Evolutionary conservation across 768 basidiomycete genomes (phyloP).

Genomic region (Collybia mongolica): DNA sequence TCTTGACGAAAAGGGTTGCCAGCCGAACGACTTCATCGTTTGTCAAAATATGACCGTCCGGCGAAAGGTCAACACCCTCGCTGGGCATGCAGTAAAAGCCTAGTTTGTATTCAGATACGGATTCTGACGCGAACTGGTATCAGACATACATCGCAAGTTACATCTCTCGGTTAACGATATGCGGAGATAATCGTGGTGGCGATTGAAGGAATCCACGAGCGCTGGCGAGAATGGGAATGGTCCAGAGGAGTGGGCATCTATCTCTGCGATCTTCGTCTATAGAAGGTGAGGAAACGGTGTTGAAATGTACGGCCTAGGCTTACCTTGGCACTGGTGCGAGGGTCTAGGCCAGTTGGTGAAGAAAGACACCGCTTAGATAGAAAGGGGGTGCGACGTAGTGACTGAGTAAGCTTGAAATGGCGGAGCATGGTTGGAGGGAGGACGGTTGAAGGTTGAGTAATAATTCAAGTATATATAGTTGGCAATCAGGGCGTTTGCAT

Average conservation of each 20-base stretch:
- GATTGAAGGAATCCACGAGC: constrained; percentile 63
- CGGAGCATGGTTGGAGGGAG: not conserved
- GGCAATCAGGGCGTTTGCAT: not conserved
- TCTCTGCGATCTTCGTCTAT: constrained; percentile 55
- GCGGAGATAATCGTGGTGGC: constrained; percentile 83
- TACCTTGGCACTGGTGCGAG: constrained; percentile 19
- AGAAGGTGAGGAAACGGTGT: not conserved
- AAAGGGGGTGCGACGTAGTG: not conserved
- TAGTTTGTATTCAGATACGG: constrained; percentile 25
- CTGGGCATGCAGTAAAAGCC: constrained; percentile 93
- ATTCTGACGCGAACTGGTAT: not conserved
- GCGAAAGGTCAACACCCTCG: constrained; percentile 75
- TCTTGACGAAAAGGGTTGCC: constrained; percentile 72
- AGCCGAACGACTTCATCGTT: constrained; percentile 76
- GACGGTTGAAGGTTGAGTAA: too few species aligned
- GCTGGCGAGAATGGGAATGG: constrained; percentile 42
- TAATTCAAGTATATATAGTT: too few species aligned
- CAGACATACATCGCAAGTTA: constrained; percentile 72
- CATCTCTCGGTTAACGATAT: constrained; percentile 86
- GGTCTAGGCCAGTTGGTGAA: constrained; percentile 9
- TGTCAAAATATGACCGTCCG: constrained; percentile 64
- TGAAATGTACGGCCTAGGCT: not conserved
- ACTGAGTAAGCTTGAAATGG: not conserved
- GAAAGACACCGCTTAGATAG: constrained; percentile 4
- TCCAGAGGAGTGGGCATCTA: constrained; percentile 38